A percentile compares a stretch with the other conserved stretches of the same genome.
These are phyloP conservation scores for Borealophlyctis nickersoniae DNA, from an alignment of 192 early-diverging fungal genomes.

Conservation along the genomic window DNA sequence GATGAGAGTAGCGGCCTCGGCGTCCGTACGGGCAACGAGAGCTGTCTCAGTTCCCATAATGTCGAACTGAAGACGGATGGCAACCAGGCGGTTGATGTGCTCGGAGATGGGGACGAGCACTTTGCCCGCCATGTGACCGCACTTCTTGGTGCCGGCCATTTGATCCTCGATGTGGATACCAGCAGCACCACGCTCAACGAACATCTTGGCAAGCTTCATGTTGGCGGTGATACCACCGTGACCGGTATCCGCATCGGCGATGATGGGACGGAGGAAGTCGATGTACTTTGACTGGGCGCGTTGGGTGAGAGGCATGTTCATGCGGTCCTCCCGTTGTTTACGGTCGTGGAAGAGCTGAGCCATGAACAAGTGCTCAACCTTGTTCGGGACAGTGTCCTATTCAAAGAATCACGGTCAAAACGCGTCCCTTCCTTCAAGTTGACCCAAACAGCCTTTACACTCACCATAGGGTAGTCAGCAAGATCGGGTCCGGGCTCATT, in stretches of 20 bases:
- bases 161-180: constrained; percentile 95
- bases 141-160: constrained; percentile 95
- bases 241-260: constrained; percentile 97
- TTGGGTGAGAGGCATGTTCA: constrained; percentile 60
- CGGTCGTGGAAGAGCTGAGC: constrained; percentile 98
- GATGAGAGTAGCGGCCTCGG: constrained; percentile 95
- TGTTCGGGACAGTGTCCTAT: constrained; percentile 84
- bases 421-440: neutral
- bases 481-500: constrained; percentile 98
- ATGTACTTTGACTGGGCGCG: constrained; percentile 69
- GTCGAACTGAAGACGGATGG: constrained; percentile 93
- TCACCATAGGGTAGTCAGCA: constrained; percentile 98
- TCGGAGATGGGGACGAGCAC: constrained; percentile 96
- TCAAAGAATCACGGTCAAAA: constrained; percentile 5
- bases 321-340: constrained; percentile 87
- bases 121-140: constrained; percentile 99
- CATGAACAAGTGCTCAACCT: constrained; percentile 97
- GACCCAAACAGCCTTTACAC: constrained; percentile 18
- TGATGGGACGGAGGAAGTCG: constrained; percentile 92
- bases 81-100: constrained; percentile 95
- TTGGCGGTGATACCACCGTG: constrained; percentile 97
- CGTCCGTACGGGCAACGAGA: constrained; percentile 91
- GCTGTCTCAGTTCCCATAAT: constrained; percentile 97
- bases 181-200: constrained; percentile 94
- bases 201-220: constrained; percentile 97